Conservation (phyloP, 2,329 filamentous ascomycete species). For the Coniochaeta sp. region DNA sequence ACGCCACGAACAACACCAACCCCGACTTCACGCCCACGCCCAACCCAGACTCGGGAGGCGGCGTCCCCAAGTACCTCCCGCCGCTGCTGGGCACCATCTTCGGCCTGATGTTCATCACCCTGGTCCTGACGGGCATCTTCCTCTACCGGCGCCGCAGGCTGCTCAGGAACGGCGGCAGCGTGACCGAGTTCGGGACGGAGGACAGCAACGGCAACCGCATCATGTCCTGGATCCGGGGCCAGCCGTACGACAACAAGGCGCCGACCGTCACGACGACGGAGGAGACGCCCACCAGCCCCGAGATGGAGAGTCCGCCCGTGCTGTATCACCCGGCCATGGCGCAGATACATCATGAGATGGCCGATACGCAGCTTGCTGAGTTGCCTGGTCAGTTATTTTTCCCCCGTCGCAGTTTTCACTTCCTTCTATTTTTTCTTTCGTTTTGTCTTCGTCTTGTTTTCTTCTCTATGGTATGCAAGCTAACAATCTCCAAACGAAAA, state of each 20-base stretch:
- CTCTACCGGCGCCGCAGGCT: conserved; percentile 43
- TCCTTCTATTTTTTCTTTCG: neutral
- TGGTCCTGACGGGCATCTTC: conserved; percentile 40
- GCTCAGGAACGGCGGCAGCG: conserved; percentile 27
- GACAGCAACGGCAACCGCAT: conserved; percentile 40
- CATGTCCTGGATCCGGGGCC: conserved; percentile 43
- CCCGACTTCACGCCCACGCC: conserved; percentile 9
- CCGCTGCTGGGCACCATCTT: conserved; percentile 54
- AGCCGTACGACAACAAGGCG: conserved; percentile 32
- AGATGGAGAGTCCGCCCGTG: conserved; percentile 25
- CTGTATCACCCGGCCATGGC: conserved; percentile 3
- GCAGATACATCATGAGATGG: conserved; percentile 27
- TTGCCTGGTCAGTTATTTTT: conserved; percentile 31
- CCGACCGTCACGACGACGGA: conserved; percentile 37
- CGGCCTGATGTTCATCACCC: conserved; percentile 47
- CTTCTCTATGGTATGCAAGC: too few species aligned
- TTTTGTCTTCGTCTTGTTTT: too few species aligned
- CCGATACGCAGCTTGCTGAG: conserved; percentile 26
- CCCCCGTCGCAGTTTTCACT: neutral
- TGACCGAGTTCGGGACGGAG: conserved; percentile 29
- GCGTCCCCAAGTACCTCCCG: conserved; percentile 33
- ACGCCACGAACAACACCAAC: conserved; percentile 19
- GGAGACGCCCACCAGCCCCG: conserved; percentile 29
- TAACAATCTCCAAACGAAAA: conserved; percentile 1
- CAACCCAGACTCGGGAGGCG: neutral